These are phyloP conservation scores for Stachybotrys chartarum DNA, from an alignment of 2,329 filamentous ascomycete genomes.

Conservation along the genomic window DNA sequence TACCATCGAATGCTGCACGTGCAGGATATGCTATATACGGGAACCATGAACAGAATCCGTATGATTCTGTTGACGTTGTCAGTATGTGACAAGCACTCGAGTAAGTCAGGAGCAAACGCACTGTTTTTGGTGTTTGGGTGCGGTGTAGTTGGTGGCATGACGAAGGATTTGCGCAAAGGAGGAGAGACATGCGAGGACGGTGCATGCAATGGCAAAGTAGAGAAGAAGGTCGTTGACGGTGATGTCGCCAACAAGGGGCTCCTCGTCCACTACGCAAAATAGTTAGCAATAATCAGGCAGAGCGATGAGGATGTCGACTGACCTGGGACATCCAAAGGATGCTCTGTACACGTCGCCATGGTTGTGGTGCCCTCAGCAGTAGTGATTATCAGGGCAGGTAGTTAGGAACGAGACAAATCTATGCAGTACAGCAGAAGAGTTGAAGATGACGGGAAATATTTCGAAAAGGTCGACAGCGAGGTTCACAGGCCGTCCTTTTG, in stretches of 20 bases:
- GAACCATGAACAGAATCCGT: constrained; percentile 82
- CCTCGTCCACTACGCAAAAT: constrained; percentile 1
- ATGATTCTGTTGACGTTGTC: constrained; percentile 54
- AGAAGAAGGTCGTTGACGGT: constrained; percentile 50
- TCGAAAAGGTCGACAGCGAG: neutral
- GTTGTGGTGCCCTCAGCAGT: neutral
- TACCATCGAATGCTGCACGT: constrained; percentile 71
- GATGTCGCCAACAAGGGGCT: constrained; percentile 33
- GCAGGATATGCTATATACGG: constrained; percentile 68
- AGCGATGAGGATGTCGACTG: neutral
- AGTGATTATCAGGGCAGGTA: too few species aligned
- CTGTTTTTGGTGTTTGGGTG: constrained; percentile 53
- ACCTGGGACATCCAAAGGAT: neutral
- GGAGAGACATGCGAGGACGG: constrained; percentile 42
- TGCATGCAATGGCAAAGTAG: constrained; percentile 39
- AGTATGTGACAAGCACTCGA: neutral
- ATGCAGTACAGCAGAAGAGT: too few species aligned
- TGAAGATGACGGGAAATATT: neutral
- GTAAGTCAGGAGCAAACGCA: constrained; percentile 17
- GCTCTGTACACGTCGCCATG: neutral
- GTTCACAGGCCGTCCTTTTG: neutral
- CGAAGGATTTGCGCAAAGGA: constrained; percentile 51
- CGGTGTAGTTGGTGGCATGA: constrained; percentile 55
- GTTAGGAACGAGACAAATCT: too few species aligned
- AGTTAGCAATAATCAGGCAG: neutral